Evolutionary conservation across 257 asterid species (phyloP).

Genomic region (Oldenlandia corymbosa): DNA sequence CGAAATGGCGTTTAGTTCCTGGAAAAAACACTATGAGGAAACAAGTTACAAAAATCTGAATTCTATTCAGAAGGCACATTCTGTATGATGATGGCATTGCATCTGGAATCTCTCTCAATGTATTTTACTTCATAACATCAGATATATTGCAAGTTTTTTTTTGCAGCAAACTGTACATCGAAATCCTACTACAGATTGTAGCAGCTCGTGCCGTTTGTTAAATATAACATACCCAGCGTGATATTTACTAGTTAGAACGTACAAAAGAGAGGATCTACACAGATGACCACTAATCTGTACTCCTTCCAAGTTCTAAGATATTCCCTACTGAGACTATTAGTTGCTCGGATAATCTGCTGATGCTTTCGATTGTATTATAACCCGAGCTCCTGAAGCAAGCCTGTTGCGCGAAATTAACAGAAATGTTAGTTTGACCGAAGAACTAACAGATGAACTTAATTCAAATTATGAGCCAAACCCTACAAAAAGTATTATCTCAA

Average conservation of each 20-base stretch:
- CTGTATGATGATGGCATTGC: neutral
- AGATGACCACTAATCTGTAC: conserved; percentile 2
- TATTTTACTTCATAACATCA: neutral
- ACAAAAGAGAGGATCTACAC: conserved; percentile 4
- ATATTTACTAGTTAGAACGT: conserved; percentile 11
- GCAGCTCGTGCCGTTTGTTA: too few species aligned
- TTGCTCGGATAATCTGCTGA: conserved; percentile 27
- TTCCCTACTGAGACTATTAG: neutral
- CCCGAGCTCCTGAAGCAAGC: conserved; percentile 99
- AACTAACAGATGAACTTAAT: conserved; percentile 15
- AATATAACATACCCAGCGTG: conserved; percentile 7
- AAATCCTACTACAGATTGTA: neutral
- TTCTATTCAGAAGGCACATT: neutral
- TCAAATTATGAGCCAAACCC: conserved; percentile 5
- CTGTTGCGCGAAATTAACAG: conserved; percentile 33
- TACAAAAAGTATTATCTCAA: conserved; percentile 6
- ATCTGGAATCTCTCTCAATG: neutral
- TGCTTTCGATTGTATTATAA: conserved; percentile 68
- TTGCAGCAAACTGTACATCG: neutral
- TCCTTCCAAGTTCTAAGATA: neutral
- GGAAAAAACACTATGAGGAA: too few species aligned
- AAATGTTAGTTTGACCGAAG: conserved; percentile 41
- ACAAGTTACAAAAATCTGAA: neutral
- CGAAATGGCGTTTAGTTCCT: too few species aligned
- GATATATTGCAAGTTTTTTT: neutral